Evolutionary conservation across 257 asterid genomes (phyloP).

Genomic region (Fraxinus cuspidata): DNA sequence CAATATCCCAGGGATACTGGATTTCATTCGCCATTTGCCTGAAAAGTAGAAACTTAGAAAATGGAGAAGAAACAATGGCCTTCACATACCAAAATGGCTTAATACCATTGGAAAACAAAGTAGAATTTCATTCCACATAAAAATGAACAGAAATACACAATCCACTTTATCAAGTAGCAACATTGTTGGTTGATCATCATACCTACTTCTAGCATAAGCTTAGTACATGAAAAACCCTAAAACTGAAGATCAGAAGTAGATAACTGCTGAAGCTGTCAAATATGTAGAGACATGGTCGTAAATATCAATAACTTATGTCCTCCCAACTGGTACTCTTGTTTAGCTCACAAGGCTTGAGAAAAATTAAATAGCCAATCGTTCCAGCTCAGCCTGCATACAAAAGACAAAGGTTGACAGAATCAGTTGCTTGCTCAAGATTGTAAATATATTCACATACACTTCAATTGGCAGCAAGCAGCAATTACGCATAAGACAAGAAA

Average conservation of each 20-base stretch:
- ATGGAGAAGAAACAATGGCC: neutral
- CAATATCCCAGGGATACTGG: neutral
- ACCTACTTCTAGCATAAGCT: neutral
- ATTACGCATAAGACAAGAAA: conserved; percentile 7
- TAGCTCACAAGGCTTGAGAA: conserved; percentile 6
- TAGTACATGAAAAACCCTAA: neutral
- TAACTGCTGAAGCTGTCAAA: neutral
- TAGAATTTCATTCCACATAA: neutral
- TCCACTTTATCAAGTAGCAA: neutral
- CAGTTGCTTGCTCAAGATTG: conserved; percentile 13
- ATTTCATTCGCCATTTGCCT: neutral
- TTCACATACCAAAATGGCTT: neutral
- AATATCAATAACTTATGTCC: neutral
- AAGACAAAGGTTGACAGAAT: neutral
- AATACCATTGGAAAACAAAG: neutral
- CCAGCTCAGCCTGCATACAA: conserved; percentile 46
- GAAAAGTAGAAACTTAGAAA: neutral
- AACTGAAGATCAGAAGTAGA: neutral
- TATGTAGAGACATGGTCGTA: neutral
- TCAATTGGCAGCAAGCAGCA: conserved; percentile 5
- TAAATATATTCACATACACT: neutral
- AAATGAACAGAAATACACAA: neutral
- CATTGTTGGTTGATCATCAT: neutral
- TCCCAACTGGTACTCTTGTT: conserved; percentile 9
- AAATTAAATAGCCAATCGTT: conserved; percentile 38